These are phyloP conservation scores for Fusarium begoniae DNA, from an alignment of 2,329 filamentous ascomycete species.

Conservation along the genomic window DNA sequence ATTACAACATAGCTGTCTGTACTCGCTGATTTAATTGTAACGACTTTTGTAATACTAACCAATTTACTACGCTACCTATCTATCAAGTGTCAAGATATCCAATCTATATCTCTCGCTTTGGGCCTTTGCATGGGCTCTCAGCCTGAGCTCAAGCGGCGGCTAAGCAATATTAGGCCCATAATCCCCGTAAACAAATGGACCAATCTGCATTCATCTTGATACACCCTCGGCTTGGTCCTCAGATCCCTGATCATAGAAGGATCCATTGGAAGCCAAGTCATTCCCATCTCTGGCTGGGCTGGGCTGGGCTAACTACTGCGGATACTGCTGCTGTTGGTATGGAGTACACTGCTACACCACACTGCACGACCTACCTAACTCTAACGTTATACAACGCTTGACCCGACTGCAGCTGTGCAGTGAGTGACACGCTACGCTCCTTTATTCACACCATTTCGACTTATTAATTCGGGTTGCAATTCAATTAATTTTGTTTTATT, in stretches of 20 bases:
- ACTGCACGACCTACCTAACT: not conserved
- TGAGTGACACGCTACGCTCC: slow-evolving; percentile 23
- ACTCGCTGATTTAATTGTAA: not conserved
- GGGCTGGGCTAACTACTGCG: not conserved
- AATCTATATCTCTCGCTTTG: not conserved
- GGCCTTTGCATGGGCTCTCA: not conserved
- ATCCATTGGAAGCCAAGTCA: slow-evolving; percentile 15
- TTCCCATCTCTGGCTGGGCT: slow-evolving; percentile 14
- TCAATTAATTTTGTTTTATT: slow-evolving; percentile 5
- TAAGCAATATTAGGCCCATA: slow-evolving; percentile 32
- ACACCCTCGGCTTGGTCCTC: slow-evolving; percentile 22
- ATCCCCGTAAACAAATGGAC: slow-evolving; percentile 27
- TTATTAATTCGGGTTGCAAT: slow-evolving; percentile 15
- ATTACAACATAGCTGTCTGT: not conserved
- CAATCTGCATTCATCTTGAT: slow-evolving; percentile 33
- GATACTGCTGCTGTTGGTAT: not conserved
- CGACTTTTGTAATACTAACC: not conserved
- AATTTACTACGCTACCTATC: not conserved
- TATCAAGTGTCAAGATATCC: not conserved
- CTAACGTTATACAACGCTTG: not conserved
- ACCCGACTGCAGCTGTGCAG: not conserved
- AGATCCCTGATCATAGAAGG: slow-evolving; percentile 27
- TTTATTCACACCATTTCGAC: slow-evolving; percentile 26
- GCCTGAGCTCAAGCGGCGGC: slow-evolving; percentile 20
- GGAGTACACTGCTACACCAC: not conserved